Evolutionary conservation across 2,329 filamentous ascomycete species (phyloP).

Genomic region (Kalmusia sp.): DNA sequence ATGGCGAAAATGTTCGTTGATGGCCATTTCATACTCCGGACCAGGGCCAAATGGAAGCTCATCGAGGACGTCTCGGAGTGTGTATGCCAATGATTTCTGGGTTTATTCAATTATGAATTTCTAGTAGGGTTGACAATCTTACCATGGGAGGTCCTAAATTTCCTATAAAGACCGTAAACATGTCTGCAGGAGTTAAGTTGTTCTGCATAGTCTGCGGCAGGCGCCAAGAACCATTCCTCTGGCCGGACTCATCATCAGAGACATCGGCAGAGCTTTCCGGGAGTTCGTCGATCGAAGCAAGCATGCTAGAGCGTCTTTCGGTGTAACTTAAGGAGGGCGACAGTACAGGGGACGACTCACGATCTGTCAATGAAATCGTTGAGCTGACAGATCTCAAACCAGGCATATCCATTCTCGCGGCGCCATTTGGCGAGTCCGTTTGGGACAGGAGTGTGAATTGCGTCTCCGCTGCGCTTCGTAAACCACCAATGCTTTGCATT

Average conservation of each 20-base stretch:
- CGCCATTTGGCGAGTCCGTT: conserved; percentile 36
- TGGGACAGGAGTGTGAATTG: conserved; percentile 87
- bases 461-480: conserved; percentile 86
- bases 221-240: conserved; percentile 20
- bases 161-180: conserved; percentile 89
- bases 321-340: conserved; percentile 40
- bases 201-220: conserved; percentile 37
- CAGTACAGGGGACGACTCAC: conserved; percentile 27
- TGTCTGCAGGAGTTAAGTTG: conserved; percentile 71
- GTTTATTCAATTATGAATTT: conserved; percentile 25
- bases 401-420: conserved; percentile 19
- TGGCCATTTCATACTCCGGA: conserved; percentile 71
- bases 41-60: conserved; percentile 81
- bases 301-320: conserved; percentile 43
- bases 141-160: conserved; percentile 89
- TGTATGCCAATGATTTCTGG: conserved; percentile 87
- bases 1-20: conserved; percentile 80
- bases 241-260: conserved; percentile 39
- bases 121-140: conserved; percentile 13
- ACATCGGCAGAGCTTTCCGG: conserved; percentile 44
- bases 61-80: conserved; percentile 84
- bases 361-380: conserved; percentile 30
- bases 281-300: conserved; percentile 52
- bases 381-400: conserved; percentile 30
- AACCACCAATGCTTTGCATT: conserved; percentile 86